Evolutionary conservation across 805 yeast genomes (phyloP), one percentile per base, ranked within the genome.

Genomic region (Kuraishia floccosa): DNA sequence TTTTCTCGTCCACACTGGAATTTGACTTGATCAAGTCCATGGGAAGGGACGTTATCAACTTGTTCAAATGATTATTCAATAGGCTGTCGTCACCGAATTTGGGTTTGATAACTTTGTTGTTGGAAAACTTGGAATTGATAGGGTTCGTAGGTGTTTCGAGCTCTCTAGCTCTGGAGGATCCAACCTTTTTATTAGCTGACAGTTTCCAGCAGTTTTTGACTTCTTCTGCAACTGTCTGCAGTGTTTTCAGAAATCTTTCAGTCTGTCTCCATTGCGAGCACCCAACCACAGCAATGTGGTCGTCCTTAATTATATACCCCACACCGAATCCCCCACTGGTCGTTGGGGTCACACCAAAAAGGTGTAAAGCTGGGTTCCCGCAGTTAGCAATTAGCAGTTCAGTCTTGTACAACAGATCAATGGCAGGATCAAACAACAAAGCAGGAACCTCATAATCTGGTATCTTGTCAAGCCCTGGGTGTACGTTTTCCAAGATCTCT

Each of bases 231-330:
- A 71, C 73, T 9, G 66, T 59, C 33, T 63, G 64, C 25, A 72
- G 51, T 1, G 76, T 72, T 28, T 62, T 65, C 38, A 71, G 57
- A 42, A 71, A 70, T 44, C 78, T 53, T 26, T 58, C 58, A 1
- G 78, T 72, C 45, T 72, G 77, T 43, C 78, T 60, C 60, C 73
- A 74, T 46, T 72, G 72, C 2, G 76, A 70, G 7, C 72, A 62
- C 2, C 68, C 74, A 45, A 74, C 73, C 31, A 57, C 39, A 6
- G 58, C 41, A 22, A 72, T 59, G 3, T 68, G 61, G 40, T 68
- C 72, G 38, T 68, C 72, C 41, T 63, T 72, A 40, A 64, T 59
- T 38, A 61, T 67, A 46, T 60, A 72, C 3, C 76, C 78, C 26
- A 72, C 58, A 6, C 77, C 78, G 50, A 68, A 72, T 4, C 78